Percentiles rank a stretch among this genome's conserved stretches.
phyloP scores from a whole-genome alignment of 176 grass and related monocot species.

The Oropetium thomaeum region DNA sequence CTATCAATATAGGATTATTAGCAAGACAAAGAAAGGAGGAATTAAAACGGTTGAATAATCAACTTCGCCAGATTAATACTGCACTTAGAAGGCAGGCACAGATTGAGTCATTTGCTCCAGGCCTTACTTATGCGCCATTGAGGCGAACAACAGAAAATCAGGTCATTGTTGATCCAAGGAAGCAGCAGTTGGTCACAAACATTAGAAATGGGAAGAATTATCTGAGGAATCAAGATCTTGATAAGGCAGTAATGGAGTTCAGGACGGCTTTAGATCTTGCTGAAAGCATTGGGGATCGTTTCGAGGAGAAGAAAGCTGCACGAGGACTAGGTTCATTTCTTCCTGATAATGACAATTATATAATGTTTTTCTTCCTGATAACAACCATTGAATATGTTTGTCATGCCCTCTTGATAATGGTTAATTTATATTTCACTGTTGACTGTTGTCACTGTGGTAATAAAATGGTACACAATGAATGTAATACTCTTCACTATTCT shows the following conservation, averaged over 20 bases:
- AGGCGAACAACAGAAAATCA: conserved; percentile 46
- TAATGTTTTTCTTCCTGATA: not conserved
- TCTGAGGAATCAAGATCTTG: conserved; percentile 56
- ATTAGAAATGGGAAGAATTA: conserved; percentile 61
- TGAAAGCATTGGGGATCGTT: conserved; percentile 54
- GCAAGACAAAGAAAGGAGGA: conserved; percentile 63
- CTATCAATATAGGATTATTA: conserved; percentile 38
- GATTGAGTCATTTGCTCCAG: conserved; percentile 72
- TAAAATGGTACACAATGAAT: not conserved
- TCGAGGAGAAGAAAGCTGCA: conserved; percentile 80
- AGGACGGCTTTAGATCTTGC: conserved; percentile 62
- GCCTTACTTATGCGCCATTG: conserved; percentile 61
- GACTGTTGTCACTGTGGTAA: not conserved
- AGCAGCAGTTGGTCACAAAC: conserved; percentile 48
- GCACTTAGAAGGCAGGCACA: conserved; percentile 62
- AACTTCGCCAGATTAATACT: conserved; percentile 65
- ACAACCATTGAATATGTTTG: not conserved
- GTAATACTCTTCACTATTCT: not conserved
- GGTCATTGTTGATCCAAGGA: conserved; percentile 65
- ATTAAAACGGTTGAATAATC: conserved; percentile 56
- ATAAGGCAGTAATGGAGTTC: conserved; percentile 54
- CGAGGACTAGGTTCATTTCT: conserved; percentile 64
- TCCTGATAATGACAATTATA: not conserved
- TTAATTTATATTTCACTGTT: not conserved
- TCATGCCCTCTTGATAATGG: conserved; percentile 3